Evolutionary conservation across 2,329 filamentous ascomycete genomes (phyloP).

Genomic region (Aspergillus niger): DNA sequence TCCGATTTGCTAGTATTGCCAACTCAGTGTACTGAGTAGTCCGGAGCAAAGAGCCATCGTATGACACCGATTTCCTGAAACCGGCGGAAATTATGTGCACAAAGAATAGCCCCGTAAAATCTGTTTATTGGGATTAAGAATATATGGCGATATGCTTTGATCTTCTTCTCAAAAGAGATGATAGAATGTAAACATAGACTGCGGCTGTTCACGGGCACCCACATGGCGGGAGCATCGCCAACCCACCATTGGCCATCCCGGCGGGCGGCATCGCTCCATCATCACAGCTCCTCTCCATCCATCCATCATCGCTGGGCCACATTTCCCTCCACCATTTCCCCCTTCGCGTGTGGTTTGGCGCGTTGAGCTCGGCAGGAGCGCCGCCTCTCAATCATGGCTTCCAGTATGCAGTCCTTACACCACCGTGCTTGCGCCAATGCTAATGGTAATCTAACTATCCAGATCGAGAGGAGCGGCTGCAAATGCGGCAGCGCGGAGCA

Average conservation of each 20-base stretch:
- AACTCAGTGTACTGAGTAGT: too few relatives aligned
- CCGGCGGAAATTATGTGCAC: too few relatives aligned
- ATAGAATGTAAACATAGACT: neutral
- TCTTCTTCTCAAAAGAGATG: neutral
- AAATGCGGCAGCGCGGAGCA: constrained; percentile 60
- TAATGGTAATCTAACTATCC: constrained; percentile 13
- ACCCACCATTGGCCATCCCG: neutral
- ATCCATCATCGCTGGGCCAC: constrained; percentile 11
- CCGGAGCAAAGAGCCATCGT: too few relatives aligned
- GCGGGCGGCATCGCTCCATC: constrained; percentile 11
- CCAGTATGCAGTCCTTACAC: constrained; percentile 33
- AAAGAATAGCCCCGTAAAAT: too few relatives aligned
- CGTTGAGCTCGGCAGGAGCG: constrained; percentile 32
- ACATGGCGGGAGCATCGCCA: neutral
- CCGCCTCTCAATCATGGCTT: constrained; percentile 41
- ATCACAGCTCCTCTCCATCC: constrained; percentile 9
- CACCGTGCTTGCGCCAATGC: neutral
- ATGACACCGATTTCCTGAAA: too few relatives aligned
- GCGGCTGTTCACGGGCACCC: constrained; percentile 3
- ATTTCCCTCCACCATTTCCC: neutral
- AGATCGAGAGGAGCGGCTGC: constrained; percentile 57
- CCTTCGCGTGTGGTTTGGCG: constrained; percentile 27
- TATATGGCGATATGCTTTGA: too few relatives aligned
- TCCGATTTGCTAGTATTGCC: too few relatives aligned
- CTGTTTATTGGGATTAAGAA: too few relatives aligned